These are phyloP conservation scores for Leptographium wingfieldii DNA, from an alignment of 2,329 filamentous ascomycete species.

Conservation along the genomic window DNA sequence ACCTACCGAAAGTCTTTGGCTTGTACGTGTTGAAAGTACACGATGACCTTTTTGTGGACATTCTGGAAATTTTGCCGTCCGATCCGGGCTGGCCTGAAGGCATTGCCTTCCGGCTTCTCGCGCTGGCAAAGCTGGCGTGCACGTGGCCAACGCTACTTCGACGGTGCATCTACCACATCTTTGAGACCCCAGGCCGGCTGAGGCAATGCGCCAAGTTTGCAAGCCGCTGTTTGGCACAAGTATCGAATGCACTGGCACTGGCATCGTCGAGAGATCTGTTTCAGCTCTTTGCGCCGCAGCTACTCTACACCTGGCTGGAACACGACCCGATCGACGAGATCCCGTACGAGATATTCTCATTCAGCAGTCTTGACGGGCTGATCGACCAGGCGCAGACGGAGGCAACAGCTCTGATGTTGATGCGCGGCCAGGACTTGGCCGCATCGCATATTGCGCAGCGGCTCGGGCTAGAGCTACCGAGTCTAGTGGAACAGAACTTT, in stretches of 20 bases:
- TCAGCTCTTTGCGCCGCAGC: constrained; percentile 70
- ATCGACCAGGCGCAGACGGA: constrained; percentile 62
- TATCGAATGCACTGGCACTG: constrained; percentile 55
- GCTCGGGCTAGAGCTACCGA: constrained; percentile 38
- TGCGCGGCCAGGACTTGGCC: constrained; percentile 60
- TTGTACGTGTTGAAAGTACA: constrained; percentile 74
- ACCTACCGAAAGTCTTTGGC: constrained; percentile 63
- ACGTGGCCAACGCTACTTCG: constrained; percentile 77
- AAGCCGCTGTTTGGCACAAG: constrained; percentile 51
- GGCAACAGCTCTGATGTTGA: constrained; percentile 65
- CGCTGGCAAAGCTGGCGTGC: constrained; percentile 65
- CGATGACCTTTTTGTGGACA: constrained; percentile 71
- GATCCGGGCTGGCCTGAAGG: constrained; percentile 64
- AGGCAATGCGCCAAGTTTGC: constrained; percentile 55
- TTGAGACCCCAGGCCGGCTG: constrained; percentile 74
- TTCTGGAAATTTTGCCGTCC: constrained; percentile 65
- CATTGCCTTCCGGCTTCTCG: constrained; percentile 69
- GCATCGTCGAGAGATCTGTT: constrained; percentile 60
- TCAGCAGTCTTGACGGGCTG: constrained; percentile 54
- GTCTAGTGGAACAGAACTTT: constrained; percentile 57
- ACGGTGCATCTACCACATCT: constrained; percentile 83
- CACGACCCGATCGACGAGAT: constrained; percentile 54
- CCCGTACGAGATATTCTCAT: constrained; percentile 78
- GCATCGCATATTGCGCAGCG: constrained; percentile 45
- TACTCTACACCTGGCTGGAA: constrained; percentile 84